phyloP scores from a whole-genome alignment of 345 rosid genomes.

The Eucalyptus sp. region DNA sequence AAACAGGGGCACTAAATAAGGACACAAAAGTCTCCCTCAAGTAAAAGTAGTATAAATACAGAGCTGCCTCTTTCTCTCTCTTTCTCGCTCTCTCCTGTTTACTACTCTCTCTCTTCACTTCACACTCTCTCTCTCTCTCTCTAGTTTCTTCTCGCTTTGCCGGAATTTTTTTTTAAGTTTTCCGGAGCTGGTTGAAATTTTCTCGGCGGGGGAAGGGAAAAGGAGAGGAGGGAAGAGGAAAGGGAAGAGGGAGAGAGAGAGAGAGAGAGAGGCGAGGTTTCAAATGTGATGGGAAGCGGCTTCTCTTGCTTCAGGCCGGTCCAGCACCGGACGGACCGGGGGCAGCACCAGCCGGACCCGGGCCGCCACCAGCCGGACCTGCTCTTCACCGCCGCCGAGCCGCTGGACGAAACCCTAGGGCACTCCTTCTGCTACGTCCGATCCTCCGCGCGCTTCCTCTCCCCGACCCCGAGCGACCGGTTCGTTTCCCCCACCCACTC shows the following conservation, averaged over 20 bases:
- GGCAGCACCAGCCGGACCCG: slow-evolving; percentile 8
- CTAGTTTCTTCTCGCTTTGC: slow-evolving; percentile 1
- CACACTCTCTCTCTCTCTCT: not conserved
- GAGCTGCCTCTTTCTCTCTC: not conserved
- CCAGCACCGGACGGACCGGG: slow-evolving; percentile 1
- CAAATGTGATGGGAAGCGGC: slow-evolving; percentile 99
- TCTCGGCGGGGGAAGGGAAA: slow-evolving; percentile 6
- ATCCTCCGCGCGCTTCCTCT: slow-evolving; percentile 77
- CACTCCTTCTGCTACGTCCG: slow-evolving; percentile 96
- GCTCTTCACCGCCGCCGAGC: slow-evolving; percentile 42
- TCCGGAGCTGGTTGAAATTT: not conserved
- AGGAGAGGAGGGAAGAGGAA: not conserved
- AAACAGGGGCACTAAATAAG: not conserved
- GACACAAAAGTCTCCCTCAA: not conserved
- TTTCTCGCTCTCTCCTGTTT: not conserved
- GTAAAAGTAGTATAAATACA: not conserved
- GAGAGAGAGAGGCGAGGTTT: slow-evolving; percentile 17
- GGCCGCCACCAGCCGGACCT: slow-evolving; percentile 19
- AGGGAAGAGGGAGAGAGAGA: not conserved
- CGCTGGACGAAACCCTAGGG: slow-evolving; percentile 88
- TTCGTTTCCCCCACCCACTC: slow-evolving; percentile 77
- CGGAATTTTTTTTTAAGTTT: not conserved
- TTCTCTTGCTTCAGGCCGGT: slow-evolving; percentile 73
- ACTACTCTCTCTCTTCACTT: not conserved
- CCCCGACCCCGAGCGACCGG: slow-evolving; percentile 85